Evolutionary conservation across 1,284 basidiomycete species (phyloP), one percentile per base, ranked within the genome.

Genomic region (Fomes fomentarius): DNA sequence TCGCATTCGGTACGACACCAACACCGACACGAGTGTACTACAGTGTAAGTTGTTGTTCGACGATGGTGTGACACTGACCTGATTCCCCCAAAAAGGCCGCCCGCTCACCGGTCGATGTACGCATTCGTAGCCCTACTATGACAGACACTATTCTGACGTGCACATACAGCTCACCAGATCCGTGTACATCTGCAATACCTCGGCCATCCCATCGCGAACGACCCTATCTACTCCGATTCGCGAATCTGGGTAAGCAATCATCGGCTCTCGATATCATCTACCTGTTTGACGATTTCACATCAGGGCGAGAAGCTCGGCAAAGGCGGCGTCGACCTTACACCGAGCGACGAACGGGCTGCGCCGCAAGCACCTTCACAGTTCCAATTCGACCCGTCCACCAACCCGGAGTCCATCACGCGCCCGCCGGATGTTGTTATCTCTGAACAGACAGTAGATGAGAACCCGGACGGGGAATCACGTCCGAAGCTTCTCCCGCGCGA

Each of bases 131-230:
- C 8, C 2, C 47, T 8, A 15, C 15, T n/a, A 47, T 10, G 52
- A 37, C 22, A 35, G 11, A 34, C 38, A 31, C 5, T 41, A 8
- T 49, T 39, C 33, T 51, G 37, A 31, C 8, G n/a, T 30, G 30
- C 33, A 55, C 47, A 31, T 53, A 12, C 63, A 92, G 95, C 95
- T 1, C 95, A 98, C 72, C 95, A 98, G 72, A 90, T 97, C 54
- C 85, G 96, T 41, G 96, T 99, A 1, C 97, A 99, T 69, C 81
- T 98, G 1, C 97, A 99, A 74, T 98, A 83, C 68, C 84, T 99
- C 44, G 97, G 97, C 1, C 78, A 93, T 67, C 91, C 97, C 0
- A 96, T 99, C 60, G 91, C 93, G 22, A 96, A 97, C 66, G 94
- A 96, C 66, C 89, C 93, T 1, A 80, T 96, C 0, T 96, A 96